Conservation (phyloP, 768 basidiomycete genomes). For the Lactarius quietus region DNA sequence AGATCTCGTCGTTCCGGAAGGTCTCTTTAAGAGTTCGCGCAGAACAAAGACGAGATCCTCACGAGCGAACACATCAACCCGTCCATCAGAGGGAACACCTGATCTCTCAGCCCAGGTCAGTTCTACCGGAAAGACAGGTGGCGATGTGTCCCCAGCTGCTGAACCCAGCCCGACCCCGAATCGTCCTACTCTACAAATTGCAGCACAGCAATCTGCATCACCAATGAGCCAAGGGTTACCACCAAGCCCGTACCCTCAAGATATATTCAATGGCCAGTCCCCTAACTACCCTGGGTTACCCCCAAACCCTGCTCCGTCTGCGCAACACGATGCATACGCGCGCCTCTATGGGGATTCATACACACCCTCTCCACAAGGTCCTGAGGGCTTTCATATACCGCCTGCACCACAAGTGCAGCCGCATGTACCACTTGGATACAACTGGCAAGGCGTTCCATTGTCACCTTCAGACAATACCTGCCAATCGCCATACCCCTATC, state of each 20-base stretch:
- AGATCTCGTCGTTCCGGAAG: conserved; percentile 65
- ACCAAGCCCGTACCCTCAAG: conserved; percentile 9
- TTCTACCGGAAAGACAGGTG: conserved; percentile 1
- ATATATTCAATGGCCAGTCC: conserved; percentile 8
- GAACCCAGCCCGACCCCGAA: conserved; percentile 15
- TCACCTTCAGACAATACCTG: conserved; percentile 10
- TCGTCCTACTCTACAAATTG: conserved; percentile 4
- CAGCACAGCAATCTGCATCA: background rate
- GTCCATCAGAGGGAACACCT: conserved; percentile 35
- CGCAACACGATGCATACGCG: conserved; percentile 15
- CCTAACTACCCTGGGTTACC: conserved; percentile 7
- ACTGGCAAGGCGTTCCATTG: conserved; percentile 4
- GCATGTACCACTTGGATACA: conserved; percentile 14
- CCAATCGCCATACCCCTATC: conserved; percentile 18
- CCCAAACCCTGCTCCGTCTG: background rate
- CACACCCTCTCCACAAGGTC: conserved; percentile 1
- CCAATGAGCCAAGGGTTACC: conserved; percentile 8
- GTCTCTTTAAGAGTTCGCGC: conserved; percentile 76
- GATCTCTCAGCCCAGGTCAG: conserved; percentile 1
- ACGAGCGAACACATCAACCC: conserved; percentile 47
- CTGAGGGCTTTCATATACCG: conserved; percentile 15
- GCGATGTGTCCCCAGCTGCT: conserved; percentile 6
- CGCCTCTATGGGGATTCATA: conserved; percentile 17
- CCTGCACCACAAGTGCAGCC: conserved; percentile 8
- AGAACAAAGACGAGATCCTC: conserved; percentile 49